Percentiles rank a stretch among this genome's conserved stretches.
Conservation (phyloP, 192 early-diverging fungal species). For the Umbelopsis vinacea region DNA sequence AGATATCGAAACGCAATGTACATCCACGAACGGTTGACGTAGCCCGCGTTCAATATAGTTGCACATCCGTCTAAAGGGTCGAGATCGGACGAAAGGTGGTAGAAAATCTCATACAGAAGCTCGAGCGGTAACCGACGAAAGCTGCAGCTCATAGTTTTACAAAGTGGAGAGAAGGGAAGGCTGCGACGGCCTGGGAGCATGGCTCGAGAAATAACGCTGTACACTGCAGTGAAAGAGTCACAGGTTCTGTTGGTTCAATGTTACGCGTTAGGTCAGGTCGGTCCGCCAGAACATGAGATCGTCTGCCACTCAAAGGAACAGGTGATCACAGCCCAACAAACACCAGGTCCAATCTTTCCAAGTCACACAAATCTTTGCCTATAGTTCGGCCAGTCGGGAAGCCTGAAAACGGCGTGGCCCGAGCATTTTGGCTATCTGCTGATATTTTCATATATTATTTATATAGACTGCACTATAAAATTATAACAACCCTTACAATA, state of each 20-base stretch:
- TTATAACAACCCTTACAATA: too few relatives aligned
- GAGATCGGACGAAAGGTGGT: not conserved
- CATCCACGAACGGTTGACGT: not conserved
- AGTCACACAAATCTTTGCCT: not conserved
- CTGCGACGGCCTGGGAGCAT: not conserved
- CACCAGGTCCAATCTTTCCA: too few relatives aligned
- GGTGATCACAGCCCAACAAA: not conserved
- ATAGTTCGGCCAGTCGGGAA: not conserved
- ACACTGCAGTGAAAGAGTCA: not conserved
- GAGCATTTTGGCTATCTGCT: not conserved
- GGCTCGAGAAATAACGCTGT: not conserved
- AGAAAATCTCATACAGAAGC: constrained; percentile 13
- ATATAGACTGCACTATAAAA: too few relatives aligned
- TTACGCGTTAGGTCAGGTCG: not conserved
- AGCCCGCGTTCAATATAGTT: not conserved
- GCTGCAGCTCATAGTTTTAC: not conserved
- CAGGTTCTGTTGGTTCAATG: not conserved
- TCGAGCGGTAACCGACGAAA: not conserved
- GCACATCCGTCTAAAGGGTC: not conserved
- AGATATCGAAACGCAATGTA: constrained; percentile 6
- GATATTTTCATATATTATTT: not conserved
- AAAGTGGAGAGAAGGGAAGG: not conserved
- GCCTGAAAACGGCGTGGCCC: not conserved
- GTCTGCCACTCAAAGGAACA: not conserved
- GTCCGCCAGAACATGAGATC: not conserved